These are phyloP conservation scores for Herpomyces periplanetae DNA, from an alignment of 2,329 filamentous ascomycete species.

Conservation along the genomic window DNA sequence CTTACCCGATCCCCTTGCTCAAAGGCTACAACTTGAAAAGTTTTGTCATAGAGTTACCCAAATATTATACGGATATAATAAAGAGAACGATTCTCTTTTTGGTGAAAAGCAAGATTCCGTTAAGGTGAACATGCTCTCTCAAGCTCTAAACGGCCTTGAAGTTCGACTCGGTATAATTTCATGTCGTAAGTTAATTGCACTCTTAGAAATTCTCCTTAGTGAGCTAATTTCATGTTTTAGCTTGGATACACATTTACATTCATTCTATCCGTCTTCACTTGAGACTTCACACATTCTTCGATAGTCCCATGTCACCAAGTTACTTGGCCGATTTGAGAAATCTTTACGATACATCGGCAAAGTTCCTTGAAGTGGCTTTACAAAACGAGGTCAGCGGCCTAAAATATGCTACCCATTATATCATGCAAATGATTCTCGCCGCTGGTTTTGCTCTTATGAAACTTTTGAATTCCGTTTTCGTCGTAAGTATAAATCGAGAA, in stretches of 20 bases:
- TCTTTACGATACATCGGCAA: constrained; percentile 27
- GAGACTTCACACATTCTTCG: constrained; percentile 39
- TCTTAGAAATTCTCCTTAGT: too few relatives aligned
- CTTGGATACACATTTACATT: constrained; percentile 18
- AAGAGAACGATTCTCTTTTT: constrained; percentile 29
- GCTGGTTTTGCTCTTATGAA: constrained; percentile 39
- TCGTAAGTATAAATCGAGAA: constrained; percentile 25
- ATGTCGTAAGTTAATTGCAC: too few relatives aligned
- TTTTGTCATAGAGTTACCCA: constrained; percentile 41
- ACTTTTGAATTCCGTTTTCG: constrained; percentile 32
- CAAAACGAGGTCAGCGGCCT: constrained; percentile 15
- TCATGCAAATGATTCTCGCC: constrained; percentile 53
- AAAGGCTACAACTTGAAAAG: constrained; percentile 26
- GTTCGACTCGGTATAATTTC: too few relatives aligned
- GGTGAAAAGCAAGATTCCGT: too few relatives aligned
- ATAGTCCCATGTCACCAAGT: constrained; percentile 25
- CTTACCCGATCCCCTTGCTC: constrained; percentile 19
- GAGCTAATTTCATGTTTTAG: too few relatives aligned
- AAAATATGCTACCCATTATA: constrained; percentile 28
- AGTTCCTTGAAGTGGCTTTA: constrained; percentile 21
- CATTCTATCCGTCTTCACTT: constrained; percentile 33
- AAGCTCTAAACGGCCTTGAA: too few relatives aligned
- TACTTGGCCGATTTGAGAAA: constrained; percentile 35
- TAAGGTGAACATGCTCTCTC: too few relatives aligned
- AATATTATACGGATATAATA: constrained; percentile 25